These are phyloP conservation scores for Aegilops speltoides DNA, from an alignment of 176 grass and related monocot genomes.

Conservation along the genomic window DNA sequence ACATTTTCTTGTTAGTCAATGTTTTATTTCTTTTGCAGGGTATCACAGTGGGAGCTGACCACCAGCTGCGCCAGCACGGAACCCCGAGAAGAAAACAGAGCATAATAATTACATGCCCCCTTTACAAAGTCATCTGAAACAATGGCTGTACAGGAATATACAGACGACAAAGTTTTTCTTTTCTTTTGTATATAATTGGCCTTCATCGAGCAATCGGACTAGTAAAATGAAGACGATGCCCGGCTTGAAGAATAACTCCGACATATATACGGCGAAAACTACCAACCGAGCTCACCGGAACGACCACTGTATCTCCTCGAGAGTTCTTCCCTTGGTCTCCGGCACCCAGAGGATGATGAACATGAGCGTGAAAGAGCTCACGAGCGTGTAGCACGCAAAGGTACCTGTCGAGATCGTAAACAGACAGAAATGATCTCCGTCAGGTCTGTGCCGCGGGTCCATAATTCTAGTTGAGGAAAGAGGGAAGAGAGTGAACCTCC, in stretches of 20 bases:
- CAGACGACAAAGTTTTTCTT: no score
- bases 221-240: not conserved
- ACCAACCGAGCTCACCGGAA: slow-evolving; percentile 44
- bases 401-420: slow-evolving; percentile 51
- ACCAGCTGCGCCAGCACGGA: no score
- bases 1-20: no score
- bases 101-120: no score
- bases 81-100: no score
- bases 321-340: slow-evolving; percentile 88
- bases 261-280: not conserved
- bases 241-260: not conserved
- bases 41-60: no score
- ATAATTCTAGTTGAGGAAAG: not conserved
- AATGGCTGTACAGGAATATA: slow-evolving; percentile 27
- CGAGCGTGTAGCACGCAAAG: slow-evolving; percentile 65
- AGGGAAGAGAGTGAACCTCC: slow-evolving; percentile 50
- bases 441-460: no score
- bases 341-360: slow-evolving; percentile 88
- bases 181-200: not conserved
- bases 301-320: slow-evolving; percentile 79
- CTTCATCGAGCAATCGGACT: not conserved
- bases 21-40: no score
- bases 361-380: slow-evolving; percentile 60
- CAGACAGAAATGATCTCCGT: not conserved
- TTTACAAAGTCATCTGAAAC: not conserved